Evolutionary conservation across 176 grass and related monocot species (phyloP), one percentile per base, ranked within the genome.

Genomic region (Pharus latifolius): DNA sequence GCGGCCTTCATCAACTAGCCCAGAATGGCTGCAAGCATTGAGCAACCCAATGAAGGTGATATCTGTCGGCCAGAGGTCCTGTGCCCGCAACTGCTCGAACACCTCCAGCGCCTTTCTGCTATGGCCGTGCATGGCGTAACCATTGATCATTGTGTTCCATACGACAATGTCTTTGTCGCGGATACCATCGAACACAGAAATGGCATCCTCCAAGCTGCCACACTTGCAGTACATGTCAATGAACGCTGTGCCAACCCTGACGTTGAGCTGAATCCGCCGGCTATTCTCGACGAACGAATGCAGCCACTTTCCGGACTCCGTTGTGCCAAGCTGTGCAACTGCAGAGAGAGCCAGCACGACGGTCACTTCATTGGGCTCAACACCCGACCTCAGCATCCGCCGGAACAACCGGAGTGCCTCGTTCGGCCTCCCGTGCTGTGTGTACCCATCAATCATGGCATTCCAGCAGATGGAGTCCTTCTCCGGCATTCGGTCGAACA

Each of bases 151-250:
- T 26, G 94, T 77, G 33, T 97, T 97, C 83, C 83, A 97, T 10
- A 71, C 78, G 4, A 97, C 83, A 1, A 92, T 54, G 27, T 97
- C 94, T 37, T 49, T 97, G 65, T 82, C 32, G 1, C 10, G 11
- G 33, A 92, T 89, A 59, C 59, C 71, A 2, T 85, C 16, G 13
- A 97, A 97, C 41, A 97, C 89, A 11, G 59, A 51, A 18, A 80
- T 56, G 5, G 89, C 94, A 25, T 97, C 89, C 53, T 97, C 89
- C 82, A 97, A 48, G 76, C 77, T 85, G 23, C 94, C 94, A 6
- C 94, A 92, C 80, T 97, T 97, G 83, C 62, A 90, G 49, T 97
- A 97, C 93, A 92, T 92, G 80, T 97, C 89, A 26, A 97, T 78
- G 65, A 97, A 70, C 33, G 93, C 86, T 3, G 86, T 97, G 56